These are phyloP conservation scores for Sporothrix euskadiensis DNA, from an alignment of 2,329 filamentous ascomycete species.

Conservation along the genomic window DNA sequence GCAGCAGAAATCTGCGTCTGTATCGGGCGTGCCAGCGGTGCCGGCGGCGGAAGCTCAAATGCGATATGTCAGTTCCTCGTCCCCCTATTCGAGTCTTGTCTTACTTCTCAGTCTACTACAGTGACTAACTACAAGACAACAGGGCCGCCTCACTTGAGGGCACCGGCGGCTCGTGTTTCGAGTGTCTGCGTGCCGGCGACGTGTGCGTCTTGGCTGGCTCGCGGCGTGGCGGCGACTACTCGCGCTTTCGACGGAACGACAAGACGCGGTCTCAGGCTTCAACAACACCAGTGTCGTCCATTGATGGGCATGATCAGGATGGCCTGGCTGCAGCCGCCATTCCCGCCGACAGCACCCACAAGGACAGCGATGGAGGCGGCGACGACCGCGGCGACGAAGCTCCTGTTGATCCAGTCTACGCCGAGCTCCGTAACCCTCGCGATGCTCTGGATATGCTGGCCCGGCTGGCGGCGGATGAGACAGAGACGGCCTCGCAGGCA, in stretches of 20 bases:
- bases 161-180: background rate
- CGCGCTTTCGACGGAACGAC: background rate
- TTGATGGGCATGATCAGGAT: background rate
- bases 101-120: too few relatives aligned
- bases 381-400: background rate
- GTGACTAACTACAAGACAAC: background rate
- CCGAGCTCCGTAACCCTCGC: slow-evolving; percentile 7
- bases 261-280: background rate
- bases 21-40: slow-evolving; percentile 12
- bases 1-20: background rate
- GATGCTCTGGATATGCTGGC: slow-evolving; percentile 7
- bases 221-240: slow-evolving; percentile 20
- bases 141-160: background rate
- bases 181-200: slow-evolving; percentile 7
- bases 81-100: background rate
- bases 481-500: background rate
- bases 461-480: background rate
- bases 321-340: background rate
- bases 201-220: slow-evolving; percentile 14
- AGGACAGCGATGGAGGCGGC: background rate
- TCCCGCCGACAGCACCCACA: background rate
- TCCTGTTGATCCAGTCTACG: background rate
- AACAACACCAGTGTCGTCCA: background rate
- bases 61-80: background rate
- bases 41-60: background rate